phyloP scores from a whole-genome alignment of 2,329 filamentous ascomycete species.

The Scedosporium minutisporum region DNA sequence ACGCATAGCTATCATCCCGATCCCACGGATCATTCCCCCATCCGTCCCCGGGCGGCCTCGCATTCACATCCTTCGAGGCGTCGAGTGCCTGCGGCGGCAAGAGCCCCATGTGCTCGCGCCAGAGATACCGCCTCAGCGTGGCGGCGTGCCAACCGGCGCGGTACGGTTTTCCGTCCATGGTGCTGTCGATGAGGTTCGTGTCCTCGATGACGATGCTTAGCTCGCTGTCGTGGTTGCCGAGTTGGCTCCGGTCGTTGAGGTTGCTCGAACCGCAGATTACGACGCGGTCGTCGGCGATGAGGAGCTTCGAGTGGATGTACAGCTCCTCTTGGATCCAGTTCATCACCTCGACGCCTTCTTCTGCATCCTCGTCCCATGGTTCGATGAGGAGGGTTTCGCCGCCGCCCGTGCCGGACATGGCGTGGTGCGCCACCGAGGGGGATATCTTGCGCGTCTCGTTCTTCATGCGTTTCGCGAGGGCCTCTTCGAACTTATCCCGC shows the following conservation, averaged over 20 bases:
- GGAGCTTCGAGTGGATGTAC: conserved; percentile 86
- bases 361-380: conserved; percentile 62
- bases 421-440: conserved; percentile 58
- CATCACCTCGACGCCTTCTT: conserved; percentile 63
- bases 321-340: conserved; percentile 95
- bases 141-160: conserved; percentile 73
- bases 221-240: conserved; percentile 85
- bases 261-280: conserved; percentile 84
- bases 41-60: conserved; percentile 58
- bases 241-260: conserved; percentile 81
- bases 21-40: conserved; percentile 53
- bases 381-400: conserved; percentile 54
- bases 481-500: conserved; percentile 43
- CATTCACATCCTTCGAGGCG: conserved; percentile 58
- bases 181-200: conserved; percentile 56
- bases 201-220: conserved; percentile 87
- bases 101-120: conserved; percentile 84
- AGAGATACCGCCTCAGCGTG: conserved; percentile 71
- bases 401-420: conserved; percentile 54
- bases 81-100: conserved; percentile 64
- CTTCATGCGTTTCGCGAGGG: conserved; percentile 24
- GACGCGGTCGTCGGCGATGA: conserved; percentile 79
- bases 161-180: conserved; percentile 71
- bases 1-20: conserved; percentile 47
- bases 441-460: conserved; percentile 27